Conservation (phyloP, 768 basidiomycete genomes). For the Leccinum uliginosum region DNA sequence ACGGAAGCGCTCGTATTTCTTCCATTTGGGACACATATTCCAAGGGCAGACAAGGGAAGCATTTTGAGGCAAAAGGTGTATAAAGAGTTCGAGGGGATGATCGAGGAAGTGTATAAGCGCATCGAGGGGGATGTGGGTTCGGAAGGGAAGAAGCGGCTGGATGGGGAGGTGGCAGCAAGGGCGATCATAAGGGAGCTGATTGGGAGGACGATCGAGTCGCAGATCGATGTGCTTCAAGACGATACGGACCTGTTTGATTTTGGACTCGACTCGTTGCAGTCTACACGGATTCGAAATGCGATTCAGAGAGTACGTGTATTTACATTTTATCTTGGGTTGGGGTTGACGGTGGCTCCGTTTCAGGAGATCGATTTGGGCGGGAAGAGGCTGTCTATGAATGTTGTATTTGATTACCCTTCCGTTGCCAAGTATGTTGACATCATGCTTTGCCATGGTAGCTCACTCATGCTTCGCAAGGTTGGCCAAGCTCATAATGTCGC, state of each 20-base stretch:
- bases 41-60: slow-evolving; percentile 48
- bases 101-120: slow-evolving; percentile 37
- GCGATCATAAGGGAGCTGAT: slow-evolving; percentile 14
- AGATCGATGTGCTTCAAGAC: slow-evolving; percentile 15
- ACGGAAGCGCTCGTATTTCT: slow-evolving; percentile 50
- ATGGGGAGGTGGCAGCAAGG: slow-evolving; percentile 10
- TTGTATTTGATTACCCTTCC: slow-evolving; percentile 50
- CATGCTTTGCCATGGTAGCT: neutral
- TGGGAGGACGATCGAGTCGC: slow-evolving; percentile 18
- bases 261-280: slow-evolving; percentile 53
- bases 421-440: slow-evolving; percentile 30
- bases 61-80: slow-evolving; percentile 49
- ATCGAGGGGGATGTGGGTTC: slow-evolving; percentile 39
- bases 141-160: slow-evolving; percentile 14
- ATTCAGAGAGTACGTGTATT: slow-evolving; percentile 35
- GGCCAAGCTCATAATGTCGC: slow-evolving; percentile 36
- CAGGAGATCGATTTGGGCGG: slow-evolving; percentile 17
- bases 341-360: neutral
- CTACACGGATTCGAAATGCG: slow-evolving; percentile 43
- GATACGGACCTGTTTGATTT: slow-evolving; percentile 42
- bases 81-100: slow-evolving; percentile 43
- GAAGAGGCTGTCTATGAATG: slow-evolving; percentile 24
- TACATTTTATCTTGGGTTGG: slow-evolving; percentile 17
- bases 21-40: slow-evolving; percentile 44
- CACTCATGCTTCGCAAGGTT: slow-evolving; percentile 24